Evolutionary conservation across 495 filamentous ascomycete species (phyloP).

Genomic region (Trichoderma gamsii): DNA sequence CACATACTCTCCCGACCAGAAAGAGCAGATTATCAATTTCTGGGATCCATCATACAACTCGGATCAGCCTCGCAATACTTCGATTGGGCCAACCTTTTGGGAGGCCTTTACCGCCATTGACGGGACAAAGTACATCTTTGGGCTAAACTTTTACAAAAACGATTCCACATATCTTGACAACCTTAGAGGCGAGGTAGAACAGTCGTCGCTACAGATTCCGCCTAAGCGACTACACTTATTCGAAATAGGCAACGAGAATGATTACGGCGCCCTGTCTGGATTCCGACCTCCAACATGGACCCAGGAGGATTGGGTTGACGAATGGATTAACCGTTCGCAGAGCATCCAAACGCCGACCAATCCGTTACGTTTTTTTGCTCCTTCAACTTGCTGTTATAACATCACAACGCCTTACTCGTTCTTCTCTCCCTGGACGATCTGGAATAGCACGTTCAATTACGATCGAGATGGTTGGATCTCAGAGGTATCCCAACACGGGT

Average conservation of each 20-base stretch:
- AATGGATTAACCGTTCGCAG: not conserved
- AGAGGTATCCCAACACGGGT: constrained; percentile 8
- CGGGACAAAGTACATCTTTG: not conserved
- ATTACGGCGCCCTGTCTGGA: constrained; percentile 5
- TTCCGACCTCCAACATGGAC: constrained; percentile 9
- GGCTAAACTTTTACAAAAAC: constrained; percentile 4
- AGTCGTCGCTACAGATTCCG: not conserved
- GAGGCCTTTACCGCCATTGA: constrained; percentile 9
- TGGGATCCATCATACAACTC: not conserved
- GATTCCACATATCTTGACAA: not conserved
- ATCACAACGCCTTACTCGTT: constrained; percentile 8
- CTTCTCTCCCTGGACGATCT: constrained; percentile 3
- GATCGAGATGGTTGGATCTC: constrained; percentile 4
- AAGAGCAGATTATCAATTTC: not conserved
- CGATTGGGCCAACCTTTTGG: not conserved
- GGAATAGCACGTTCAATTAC: constrained; percentile 4
- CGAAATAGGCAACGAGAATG: constrained; percentile 10
- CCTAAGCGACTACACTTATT: not conserved
- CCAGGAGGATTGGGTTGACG: not conserved
- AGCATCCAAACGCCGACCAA: not conserved
- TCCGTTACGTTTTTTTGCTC: not conserved
- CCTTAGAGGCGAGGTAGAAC: not conserved
- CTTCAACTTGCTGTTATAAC: constrained; percentile 3
- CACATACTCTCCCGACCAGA: not conserved
- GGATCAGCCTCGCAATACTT: not conserved